Evolutionary conservation across 306 rosid genomes (phyloP), one percentile per base, ranked within the genome.

Genomic region (Delonix regia): DNA sequence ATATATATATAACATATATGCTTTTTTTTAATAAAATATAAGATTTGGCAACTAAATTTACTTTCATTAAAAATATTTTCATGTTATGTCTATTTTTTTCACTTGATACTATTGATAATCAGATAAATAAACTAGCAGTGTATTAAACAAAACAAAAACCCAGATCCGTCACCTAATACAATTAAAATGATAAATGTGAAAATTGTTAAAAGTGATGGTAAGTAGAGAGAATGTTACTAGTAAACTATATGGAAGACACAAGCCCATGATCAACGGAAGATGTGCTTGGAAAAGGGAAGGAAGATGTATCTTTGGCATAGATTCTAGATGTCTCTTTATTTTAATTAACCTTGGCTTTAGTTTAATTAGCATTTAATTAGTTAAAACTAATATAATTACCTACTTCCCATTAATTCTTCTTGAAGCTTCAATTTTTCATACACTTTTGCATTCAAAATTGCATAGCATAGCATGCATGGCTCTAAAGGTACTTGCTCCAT

Each of bases 241-340:
- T 48, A 62, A 19, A 15, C 12, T 14, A 19, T 30, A 15, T 10
- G 24, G 6, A 7, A 12, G 36, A 30, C 4, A 30, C 22, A 36
- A 65, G 10, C 69, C 88, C 91, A 85, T 71, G 71, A 89, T 87
- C 27, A 69, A 75, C 69, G 89, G 82, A 30, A 33, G 9, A 38
- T 13, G 74, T 89, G 80, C 70, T 75, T 55, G 18, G 18, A 59
- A 71, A 84, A 80, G 80, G 44, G 68, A 18, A 41, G 4, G 47
- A 53, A 75, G 77, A 36, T 68, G 77, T 67, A 78, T 79, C 82
- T 83, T 59, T 60, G 69, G 36, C 34, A 27, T 79, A 79, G 82
- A 83, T 89, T 83, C 51, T 79, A 6, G 57, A 61, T n/a, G 44
- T 73, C 42, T 25, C 36, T 66, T 11, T 71, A 83, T 78, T 74